phyloP scores from a whole-genome alignment of 2,329 filamentous ascomycete genomes.

The Fusarium sp. region DNA sequence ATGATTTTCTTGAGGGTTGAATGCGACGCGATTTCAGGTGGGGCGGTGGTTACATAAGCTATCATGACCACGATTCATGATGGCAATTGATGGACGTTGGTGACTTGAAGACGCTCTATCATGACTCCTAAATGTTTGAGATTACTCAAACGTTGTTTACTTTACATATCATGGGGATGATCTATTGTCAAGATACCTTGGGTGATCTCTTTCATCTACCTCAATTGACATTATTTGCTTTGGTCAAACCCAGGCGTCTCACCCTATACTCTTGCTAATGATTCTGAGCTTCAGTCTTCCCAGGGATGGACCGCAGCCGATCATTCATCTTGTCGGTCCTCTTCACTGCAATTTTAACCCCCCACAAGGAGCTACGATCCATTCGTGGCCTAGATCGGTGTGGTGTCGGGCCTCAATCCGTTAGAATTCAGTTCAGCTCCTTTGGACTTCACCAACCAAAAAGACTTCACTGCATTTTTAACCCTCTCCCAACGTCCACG shows the following conservation, averaged over 20 bases:
- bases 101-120: fast-evolving
- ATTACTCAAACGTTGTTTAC: fast-evolving
- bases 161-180: too few relatives aligned
- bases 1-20: slow-evolving; percentile 6
- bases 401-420: too few relatives aligned
- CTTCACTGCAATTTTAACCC: background rate
- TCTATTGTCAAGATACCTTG: too few relatives aligned
- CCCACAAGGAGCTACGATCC: background rate
- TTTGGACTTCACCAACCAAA: too few relatives aligned
- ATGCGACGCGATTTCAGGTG: slow-evolving; percentile 38
- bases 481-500: background rate
- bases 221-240: background rate
- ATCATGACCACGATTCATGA: slow-evolving; percentile 25
- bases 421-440: too few relatives aligned
- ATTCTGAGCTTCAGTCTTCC: background rate
- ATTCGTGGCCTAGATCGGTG: background rate
- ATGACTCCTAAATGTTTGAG: background rate
- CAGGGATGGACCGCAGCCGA: background rate
- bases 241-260: background rate
- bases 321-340: too few relatives aligned
- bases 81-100: background rate
- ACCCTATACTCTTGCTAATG: background rate
- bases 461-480: background rate
- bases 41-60: slow-evolving; percentile 30
- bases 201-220: fast-evolving